Evolutionary conservation across 768 basidiomycete genomes (phyloP).

Genomic region (Lanmaoa pseudosensibilis): DNA sequence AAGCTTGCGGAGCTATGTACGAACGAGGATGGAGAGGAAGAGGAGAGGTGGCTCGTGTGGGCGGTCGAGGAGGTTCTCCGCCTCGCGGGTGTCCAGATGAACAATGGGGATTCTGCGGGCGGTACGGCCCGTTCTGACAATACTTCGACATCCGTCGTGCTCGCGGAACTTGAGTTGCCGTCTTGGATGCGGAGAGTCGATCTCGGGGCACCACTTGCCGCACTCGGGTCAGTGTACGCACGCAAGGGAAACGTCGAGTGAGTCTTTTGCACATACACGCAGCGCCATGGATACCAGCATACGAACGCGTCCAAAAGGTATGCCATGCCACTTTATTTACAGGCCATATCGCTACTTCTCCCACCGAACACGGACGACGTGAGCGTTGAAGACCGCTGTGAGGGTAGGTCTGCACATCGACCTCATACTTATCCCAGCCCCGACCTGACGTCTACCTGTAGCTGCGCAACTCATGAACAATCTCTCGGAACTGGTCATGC

Average conservation of each 20-base stretch:
- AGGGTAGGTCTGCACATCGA: slow-evolving; percentile 42
- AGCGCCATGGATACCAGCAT: background rate
- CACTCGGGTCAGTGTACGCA: slow-evolving; percentile 62
- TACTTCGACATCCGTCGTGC: slow-evolving; percentile 26
- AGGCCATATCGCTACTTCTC: slow-evolving; percentile 61
- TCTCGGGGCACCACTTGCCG: slow-evolving; percentile 66
- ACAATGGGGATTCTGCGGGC: background rate
- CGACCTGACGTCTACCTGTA: slow-evolving; percentile 11
- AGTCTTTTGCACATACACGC: slow-evolving; percentile 3
- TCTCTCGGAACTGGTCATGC: slow-evolving; percentile 44
- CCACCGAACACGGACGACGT: slow-evolving; percentile 37
- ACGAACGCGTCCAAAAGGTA: slow-evolving; percentile 40
- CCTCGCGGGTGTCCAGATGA: slow-evolving; percentile 20
- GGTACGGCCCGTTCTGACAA: background rate
- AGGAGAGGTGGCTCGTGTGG: slow-evolving; percentile 44
- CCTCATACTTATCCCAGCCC: background rate
- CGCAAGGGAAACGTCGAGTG: slow-evolving; percentile 50
- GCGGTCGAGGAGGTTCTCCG: slow-evolving; percentile 45
- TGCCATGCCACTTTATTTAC: slow-evolving; percentile 64
- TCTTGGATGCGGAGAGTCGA: slow-evolving; percentile 59
- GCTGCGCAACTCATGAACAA: slow-evolving; percentile 52
- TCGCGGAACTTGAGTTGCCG: slow-evolving; percentile 57
- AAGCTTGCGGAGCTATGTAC: slow-evolving; percentile 45
- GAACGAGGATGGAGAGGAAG: slow-evolving; percentile 34
- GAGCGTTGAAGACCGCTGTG: slow-evolving; percentile 52